These are phyloP conservation scores for Crithidia bombi DNA, from an alignment of 208 protist genomes.

Conservation along the genomic window DNA sequence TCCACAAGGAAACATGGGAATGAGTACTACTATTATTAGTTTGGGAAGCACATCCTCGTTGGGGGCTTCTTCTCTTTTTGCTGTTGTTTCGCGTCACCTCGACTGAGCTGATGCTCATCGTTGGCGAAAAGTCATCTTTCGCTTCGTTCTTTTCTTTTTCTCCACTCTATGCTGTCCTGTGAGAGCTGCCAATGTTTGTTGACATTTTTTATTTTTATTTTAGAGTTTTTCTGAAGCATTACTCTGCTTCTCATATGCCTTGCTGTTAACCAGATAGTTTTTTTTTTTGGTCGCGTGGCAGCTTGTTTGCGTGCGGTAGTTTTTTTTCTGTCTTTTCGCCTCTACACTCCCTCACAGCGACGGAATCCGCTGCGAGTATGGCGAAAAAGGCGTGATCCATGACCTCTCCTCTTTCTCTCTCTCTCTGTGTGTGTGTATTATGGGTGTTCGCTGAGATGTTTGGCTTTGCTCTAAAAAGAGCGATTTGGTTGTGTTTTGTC, in stretches of 20 bases:
- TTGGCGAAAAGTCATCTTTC: neutral
- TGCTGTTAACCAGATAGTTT: too few species aligned
- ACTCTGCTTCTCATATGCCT: too few species aligned
- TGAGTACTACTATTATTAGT: too few species aligned
- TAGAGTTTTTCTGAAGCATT: too few species aligned
- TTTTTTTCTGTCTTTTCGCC: neutral
- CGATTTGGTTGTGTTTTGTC: too few species aligned
- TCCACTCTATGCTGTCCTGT: too few species aligned
- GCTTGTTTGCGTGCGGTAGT: too few species aligned
- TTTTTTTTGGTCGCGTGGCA: neutral
- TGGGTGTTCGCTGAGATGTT: neutral
- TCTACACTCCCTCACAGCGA: slow-evolving; percentile 1
- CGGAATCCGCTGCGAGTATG: neutral
- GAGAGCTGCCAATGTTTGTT: too few species aligned
- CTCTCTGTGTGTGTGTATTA: neutral
- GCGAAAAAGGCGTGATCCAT: neutral
- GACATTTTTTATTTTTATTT: too few species aligned
- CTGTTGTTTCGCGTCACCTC: too few species aligned
- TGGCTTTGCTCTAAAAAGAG: too few species aligned
- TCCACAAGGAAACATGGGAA: neutral
- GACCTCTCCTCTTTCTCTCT: neutral
- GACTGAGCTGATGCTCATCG: neutral
- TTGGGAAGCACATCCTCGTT: too few species aligned
- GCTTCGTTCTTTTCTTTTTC: neutral
- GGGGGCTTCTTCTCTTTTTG: neutral